Base-by-base conservation (phyloP, 352 stramenopile species). In the Pythium oligandrum region DNA sequence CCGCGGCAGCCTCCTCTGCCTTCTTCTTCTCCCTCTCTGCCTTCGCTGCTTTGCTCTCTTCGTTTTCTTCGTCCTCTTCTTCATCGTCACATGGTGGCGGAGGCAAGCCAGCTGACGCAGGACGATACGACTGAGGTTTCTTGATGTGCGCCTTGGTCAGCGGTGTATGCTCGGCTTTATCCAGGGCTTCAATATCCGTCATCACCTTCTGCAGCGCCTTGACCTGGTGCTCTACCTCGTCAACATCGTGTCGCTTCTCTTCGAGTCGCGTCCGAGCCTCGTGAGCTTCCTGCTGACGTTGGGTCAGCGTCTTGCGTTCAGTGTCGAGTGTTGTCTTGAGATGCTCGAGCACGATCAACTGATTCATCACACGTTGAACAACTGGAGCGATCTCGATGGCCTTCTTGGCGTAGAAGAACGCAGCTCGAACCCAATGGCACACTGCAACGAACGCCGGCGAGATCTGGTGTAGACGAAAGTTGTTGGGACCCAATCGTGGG, bases 401-500 rank as follows among this genome's bases (percentile, higher is more conserved):
- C 31, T 73, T 73, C 17, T 74, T 80, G 0, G 83, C 83, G 40
- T 87, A 93, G 50, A 82, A 73, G 55, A 75, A 88, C 1, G 80
- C 83, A 0, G 78, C 80, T 17, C 81, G 78, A 8, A 93, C 83
- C 79, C 83, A 93, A 40, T 61, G 57, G 34, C 81, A 89, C 1
- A 86, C 63, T 1, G 76, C 77, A 0, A 76, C 65, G 7, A 86
- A 66, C 6, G 80, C 83, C 11, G 79, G 79, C 34, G 83, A 93
- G 33, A 82, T 67, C 17, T 71, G 71, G 44, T 79, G 57, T 30
- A 93, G 44, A 4, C 76, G 73, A 17, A 84, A 67, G 49, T 93
- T 93, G 47, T 71, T 68, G 6, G 78, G 66, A 6, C 83, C 74
- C 8, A 93, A 64, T 3, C 75, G 68, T 17, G 83, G 83, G 42